phyloP scores from a whole-genome alignment of 2,329 filamentous ascomycete species.

The Endoconidiophora polonica region DNA sequence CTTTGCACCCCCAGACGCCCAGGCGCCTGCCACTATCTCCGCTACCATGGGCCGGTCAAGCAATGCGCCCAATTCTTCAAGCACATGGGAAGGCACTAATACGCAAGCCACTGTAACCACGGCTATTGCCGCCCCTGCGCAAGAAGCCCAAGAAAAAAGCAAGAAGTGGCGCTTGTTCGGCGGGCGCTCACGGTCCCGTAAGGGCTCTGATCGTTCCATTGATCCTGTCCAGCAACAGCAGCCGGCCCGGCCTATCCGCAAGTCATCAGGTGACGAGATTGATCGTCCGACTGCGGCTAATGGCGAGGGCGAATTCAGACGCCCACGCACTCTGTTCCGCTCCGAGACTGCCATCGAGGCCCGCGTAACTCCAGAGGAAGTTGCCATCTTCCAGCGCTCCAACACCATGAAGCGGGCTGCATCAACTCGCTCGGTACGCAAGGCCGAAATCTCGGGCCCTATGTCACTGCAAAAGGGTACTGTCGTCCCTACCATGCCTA shows the following conservation, averaged over 20 bases:
- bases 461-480: conserved; percentile 1
- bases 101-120: neutral
- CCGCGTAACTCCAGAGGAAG: conserved; percentile 5
- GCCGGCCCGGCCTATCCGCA: neutral
- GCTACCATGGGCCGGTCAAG: neutral
- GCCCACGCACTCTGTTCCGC: neutral
- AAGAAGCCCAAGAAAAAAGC: conserved; percentile 7
- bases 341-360: neutral
- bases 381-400: conserved; percentile 10
- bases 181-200: conserved; percentile 9
- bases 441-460: conserved; percentile 3
- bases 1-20: neutral
- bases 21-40: no score
- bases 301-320: neutral
- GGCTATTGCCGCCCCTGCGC: neutral
- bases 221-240: neutral
- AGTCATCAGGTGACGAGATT: neutral
- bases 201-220: neutral
- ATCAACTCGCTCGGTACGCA: neutral
- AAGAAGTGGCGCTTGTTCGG: conserved; percentile 14
- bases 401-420: conserved; percentile 1
- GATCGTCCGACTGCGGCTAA: neutral
- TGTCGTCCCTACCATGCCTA: conserved; percentile 3
- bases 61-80: neutral
- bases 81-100: neutral